A percentile compares a stretch with the other conserved stretches of the same genome.
Conservation (phyloP, 2,329 filamentous ascomycete genomes). For the Cercospora sojina region DNA sequence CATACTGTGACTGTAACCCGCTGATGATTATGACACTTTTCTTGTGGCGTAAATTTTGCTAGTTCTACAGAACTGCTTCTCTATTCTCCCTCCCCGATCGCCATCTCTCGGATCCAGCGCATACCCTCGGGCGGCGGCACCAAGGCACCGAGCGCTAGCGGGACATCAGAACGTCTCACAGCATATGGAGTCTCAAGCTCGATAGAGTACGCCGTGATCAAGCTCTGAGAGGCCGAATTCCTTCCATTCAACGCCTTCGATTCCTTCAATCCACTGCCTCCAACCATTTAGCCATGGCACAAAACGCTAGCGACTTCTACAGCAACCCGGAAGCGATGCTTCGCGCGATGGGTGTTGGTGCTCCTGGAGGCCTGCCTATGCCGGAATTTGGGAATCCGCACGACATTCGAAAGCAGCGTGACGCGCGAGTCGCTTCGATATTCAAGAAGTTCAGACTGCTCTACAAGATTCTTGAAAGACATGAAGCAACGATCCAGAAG, state of each 20-base stretch:
- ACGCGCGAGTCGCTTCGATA: background rate
- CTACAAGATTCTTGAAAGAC: conserved; percentile 6
- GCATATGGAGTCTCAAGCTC: background rate
- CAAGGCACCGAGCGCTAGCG: background rate
- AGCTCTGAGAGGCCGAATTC: no score
- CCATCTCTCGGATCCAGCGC: background rate
- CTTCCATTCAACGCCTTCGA: background rate
- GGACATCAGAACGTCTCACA: background rate
- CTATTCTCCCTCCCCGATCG: background rate
- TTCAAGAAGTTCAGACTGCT: conserved; percentile 13
- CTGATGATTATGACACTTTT: no score
- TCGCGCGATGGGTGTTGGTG: background rate
- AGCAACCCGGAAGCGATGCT: background rate
- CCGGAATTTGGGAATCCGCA: background rate
- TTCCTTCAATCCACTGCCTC: no score
- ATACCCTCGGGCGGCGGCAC: background rate
- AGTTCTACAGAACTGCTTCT: background rate
- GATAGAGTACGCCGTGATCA: background rate
- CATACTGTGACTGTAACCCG: no score
- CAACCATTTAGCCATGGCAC: background rate
- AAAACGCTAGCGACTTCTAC: background rate
- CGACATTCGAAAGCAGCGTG: background rate
- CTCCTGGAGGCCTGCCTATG: background rate
- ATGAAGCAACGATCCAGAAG: conserved; percentile 14
- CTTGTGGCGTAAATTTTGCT: no score